Percentiles rank a stretch among this genome's conserved stretches.
Evolutionary conservation across 768 basidiomycete genomes (phyloP).

Genomic region (Candolleomyces aberdarensis): DNA sequence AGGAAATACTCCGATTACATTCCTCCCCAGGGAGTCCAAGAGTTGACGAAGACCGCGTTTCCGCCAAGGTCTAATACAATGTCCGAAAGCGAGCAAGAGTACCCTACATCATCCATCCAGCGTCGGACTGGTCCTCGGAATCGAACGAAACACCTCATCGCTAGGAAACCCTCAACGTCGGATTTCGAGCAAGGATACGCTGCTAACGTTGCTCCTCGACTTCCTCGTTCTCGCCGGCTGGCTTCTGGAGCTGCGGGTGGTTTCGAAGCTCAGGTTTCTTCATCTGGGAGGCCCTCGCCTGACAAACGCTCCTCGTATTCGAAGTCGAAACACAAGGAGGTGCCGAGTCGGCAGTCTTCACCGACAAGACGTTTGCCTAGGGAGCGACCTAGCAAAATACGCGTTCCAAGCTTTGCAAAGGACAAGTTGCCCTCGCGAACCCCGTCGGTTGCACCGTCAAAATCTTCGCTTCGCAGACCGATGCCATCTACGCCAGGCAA

Average conservation of each 20-base stretch:
- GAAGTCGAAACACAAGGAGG: conserved; percentile 32
- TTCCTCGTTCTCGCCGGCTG: conserved; percentile 43
- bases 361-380: conserved; percentile 33
- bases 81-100: conserved; percentile 84
- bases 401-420: conserved; percentile 34
- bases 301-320: conserved; percentile 53
- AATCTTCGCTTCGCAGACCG: conserved; percentile 55
- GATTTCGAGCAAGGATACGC: conserved; percentile 93
- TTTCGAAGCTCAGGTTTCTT: conserved; percentile 56
- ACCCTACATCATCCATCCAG: conserved; percentile 29
- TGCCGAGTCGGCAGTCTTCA: conserved; percentile 45
- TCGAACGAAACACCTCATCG: conserved; percentile 36
- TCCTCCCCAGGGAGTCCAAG: conserved; percentile 68
- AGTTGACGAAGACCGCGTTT: conserved; percentile 62
- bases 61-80: conserved; percentile 50
- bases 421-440: conserved; percentile 45
- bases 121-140: conserved; percentile 42
- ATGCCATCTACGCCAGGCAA: conserved; percentile 41
- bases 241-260: conserved; percentile 35
- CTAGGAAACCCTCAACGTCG: conserved; percentile 61
- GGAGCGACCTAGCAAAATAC: conserved; percentile 36
- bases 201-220: conserved; percentile 83
- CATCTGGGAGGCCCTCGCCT: conserved; percentile 61
- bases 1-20: conserved; percentile 78
- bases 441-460: conserved; percentile 36